Percentiles rank a stretch among this genome's conserved stretches.
Conservation (phyloP, 2,329 filamentous ascomycete species). For the Beauveria sp. region DNA sequence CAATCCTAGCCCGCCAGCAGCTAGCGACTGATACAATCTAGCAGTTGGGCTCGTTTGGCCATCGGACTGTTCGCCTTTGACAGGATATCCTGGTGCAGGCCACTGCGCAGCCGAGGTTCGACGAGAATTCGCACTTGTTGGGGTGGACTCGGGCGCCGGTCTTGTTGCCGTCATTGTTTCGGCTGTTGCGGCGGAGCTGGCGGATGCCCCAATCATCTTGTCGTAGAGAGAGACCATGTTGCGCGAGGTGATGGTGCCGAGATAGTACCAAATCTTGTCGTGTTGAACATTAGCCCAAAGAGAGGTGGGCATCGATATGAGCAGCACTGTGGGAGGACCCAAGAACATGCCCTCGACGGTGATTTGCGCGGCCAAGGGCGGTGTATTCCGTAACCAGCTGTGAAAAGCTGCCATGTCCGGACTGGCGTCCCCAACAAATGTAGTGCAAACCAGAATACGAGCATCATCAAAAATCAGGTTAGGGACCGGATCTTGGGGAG, state of each 20-base stretch:
- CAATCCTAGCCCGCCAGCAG: constrained; percentile 12
- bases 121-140: background rate
- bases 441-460: constrained; percentile 58
- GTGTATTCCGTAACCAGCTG: constrained; percentile 56
- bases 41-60: constrained; percentile 20
- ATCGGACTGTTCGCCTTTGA: background rate
- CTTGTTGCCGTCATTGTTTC: background rate
- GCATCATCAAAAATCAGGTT: constrained; percentile 55
- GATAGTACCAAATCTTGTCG: constrained; percentile 58
- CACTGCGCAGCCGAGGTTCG: background rate
- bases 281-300: constrained; percentile 59
- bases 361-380: constrained; percentile 49
- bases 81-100: background rate
- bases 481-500: constrained; percentile 37
- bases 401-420: constrained; percentile 60
- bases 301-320: constrained; percentile 57
- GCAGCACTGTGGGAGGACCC: constrained; percentile 56
- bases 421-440: constrained; percentile 57
- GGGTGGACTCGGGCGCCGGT: background rate
- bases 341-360: constrained; percentile 61
- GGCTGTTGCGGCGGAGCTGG: background rate
- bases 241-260: constrained; percentile 59
- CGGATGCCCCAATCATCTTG: constrained; percentile 39
- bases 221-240: constrained; percentile 61
- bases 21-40: constrained; percentile 3